Evolutionary conservation across 2,329 filamentous ascomycete genomes (phyloP).

Genomic region (Cercospora sesami): DNA sequence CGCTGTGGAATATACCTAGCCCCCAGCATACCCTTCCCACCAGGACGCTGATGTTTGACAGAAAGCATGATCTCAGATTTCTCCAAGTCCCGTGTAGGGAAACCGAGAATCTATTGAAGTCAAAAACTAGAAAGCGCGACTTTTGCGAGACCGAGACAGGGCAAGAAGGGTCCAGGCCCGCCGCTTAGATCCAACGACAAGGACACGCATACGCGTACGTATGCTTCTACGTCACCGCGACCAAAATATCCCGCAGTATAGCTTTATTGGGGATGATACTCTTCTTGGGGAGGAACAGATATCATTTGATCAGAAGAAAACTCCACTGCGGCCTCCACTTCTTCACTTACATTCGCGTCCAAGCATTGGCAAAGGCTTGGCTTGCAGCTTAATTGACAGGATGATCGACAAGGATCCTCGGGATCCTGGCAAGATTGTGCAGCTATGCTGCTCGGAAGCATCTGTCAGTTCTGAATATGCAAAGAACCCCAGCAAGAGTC

Average conservation of each 20-base stretch:
- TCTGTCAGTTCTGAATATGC: constrained; percentile 33
- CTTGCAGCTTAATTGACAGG: not conserved
- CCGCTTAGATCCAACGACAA: not conserved
- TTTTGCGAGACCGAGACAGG: not conserved
- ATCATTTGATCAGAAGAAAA: not conserved
- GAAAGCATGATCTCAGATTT: not conserved
- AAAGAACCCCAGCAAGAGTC: constrained; percentile 28
- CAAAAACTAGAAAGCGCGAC: not conserved
- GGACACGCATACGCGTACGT: constrained; percentile 11
- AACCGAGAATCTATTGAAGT: not conserved
- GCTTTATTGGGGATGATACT: no score
- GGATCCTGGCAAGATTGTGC: constrained; percentile 26
- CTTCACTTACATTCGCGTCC: constrained; percentile 7
- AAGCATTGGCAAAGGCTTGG: constrained; percentile 17
- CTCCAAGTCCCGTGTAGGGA: not conserved
- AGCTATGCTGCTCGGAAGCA: constrained; percentile 26
- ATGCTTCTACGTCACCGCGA: constrained; percentile 16
- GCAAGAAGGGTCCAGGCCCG: not conserved
- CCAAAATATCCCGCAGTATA: not conserved
- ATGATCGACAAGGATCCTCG: constrained; percentile 17
- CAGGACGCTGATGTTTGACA: not conserved
- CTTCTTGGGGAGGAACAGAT: not conserved
- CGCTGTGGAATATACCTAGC: not conserved
- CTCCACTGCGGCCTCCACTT: not conserved
- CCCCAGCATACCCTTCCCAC: not conserved